Conservation (phyloP, 225 moss, liverwort and hornwort genomes). For the Sphagnum tenellum region DNA sequence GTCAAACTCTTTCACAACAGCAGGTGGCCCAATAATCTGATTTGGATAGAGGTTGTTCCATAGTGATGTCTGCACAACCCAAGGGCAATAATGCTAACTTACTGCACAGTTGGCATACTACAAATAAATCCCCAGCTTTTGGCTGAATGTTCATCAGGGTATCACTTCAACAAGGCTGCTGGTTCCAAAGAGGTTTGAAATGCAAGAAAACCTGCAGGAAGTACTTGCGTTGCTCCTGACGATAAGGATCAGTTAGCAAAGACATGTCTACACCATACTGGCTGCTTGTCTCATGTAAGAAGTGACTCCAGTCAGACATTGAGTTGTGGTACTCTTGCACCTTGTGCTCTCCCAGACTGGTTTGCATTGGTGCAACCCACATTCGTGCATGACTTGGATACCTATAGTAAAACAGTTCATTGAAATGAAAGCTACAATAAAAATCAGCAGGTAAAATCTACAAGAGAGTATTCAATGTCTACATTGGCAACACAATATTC, state of each 20-base stretch:
- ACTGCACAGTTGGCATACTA: too few species aligned
- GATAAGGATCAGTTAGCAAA: slow-evolving; percentile 53
- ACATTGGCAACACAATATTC: too few species aligned
- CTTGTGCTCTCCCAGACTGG: slow-evolving; percentile 68
- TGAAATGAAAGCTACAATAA: too few species aligned
- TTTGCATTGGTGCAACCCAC: slow-evolving; percentile 90
- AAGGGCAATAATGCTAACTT: too few species aligned
- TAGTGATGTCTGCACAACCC: slow-evolving; percentile 56
- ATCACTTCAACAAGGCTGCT: too few species aligned
- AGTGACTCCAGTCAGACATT: slow-evolving; percentile 83
- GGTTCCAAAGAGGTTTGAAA: too few species aligned
- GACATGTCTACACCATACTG: slow-evolving; percentile 84
- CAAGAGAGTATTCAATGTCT: too few species aligned
- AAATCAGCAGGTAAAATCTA: too few species aligned
- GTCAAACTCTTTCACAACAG: slow-evolving; percentile 73
- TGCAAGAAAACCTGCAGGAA: slow-evolving; percentile 63
- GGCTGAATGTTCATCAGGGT: too few species aligned
- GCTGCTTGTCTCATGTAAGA: slow-evolving; percentile 63
- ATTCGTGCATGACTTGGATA: slow-evolving; percentile 96
- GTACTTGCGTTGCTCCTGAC: slow-evolving; percentile 75
- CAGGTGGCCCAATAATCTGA: slow-evolving; percentile 70
- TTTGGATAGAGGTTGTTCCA: slow-evolving; percentile 92
- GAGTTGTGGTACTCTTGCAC: slow-evolving; percentile 79
- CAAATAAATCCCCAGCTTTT: too few species aligned
- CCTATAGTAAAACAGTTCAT: slow-evolving; percentile 19